A percentile compares a stretch with the other conserved stretches of the same genome.
Conservation (phyloP, 2,329 filamentous ascomycete genomes). For the Peltaster fructicola region DNA sequence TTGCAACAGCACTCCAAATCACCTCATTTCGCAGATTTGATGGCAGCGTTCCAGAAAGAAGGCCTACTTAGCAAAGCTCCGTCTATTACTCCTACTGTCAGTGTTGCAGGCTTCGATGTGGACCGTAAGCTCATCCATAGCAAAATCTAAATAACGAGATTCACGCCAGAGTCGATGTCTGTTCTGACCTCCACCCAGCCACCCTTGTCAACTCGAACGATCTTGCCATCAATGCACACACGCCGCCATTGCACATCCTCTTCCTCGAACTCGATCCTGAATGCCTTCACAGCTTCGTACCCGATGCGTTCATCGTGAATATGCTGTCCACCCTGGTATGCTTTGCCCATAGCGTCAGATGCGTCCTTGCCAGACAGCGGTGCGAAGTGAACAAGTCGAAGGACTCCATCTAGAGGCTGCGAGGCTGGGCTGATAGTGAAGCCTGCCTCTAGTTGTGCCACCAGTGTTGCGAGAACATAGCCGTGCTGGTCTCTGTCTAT, state of each 20-base stretch:
- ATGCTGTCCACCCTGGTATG: slow-evolving; percentile 40
- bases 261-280: slow-evolving; percentile 51
- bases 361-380: slow-evolving; percentile 44
- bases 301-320: slow-evolving; percentile 38
- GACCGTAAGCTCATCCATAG: too few relatives aligned
- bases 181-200: slow-evolving; percentile 54
- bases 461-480: slow-evolving; percentile 60
- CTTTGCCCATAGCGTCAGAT: slow-evolving; percentile 58
- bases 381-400: slow-evolving; percentile 62
- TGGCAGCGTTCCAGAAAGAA: too few relatives aligned
- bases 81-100: too few relatives aligned
- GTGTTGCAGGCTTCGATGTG: too few relatives aligned
- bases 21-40: too few relatives aligned
- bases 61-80: too few relatives aligned
- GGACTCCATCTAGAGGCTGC: slow-evolving; percentile 48
- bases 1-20: too few relatives aligned
- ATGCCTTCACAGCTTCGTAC: slow-evolving; percentile 52
- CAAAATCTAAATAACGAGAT: too few relatives aligned
- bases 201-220: slow-evolving; percentile 51
- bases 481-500: slow-evolving; percentile 38
- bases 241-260: slow-evolving; percentile 60
- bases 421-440: slow-evolving; percentile 68
- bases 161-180: too few relatives aligned
- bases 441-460: slow-evolving; percentile 63
- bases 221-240: slow-evolving; percentile 82